Evolutionary conservation across 2,329 filamentous ascomycete genomes (phyloP).

Genomic region (Metarhizium humberi): DNA sequence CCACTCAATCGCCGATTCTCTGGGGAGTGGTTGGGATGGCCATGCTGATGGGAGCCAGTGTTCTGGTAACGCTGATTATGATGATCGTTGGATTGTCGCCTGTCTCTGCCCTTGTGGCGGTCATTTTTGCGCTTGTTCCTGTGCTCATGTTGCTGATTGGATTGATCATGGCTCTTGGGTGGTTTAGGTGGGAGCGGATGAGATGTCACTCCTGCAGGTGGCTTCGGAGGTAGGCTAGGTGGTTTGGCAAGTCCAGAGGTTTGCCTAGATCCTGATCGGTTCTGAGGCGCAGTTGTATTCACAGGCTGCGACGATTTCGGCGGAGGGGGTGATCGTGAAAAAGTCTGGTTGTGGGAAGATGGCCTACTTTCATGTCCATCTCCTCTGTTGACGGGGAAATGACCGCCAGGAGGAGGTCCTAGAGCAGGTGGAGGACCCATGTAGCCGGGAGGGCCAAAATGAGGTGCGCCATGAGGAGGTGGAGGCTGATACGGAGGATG

Average conservation of each 20-base stretch:
- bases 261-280: neutral
- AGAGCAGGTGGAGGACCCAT: conserved; percentile 5
- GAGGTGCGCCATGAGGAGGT: conserved; percentile 10
- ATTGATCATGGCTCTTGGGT: conserved; percentile 17
- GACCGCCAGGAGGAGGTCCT: conserved; percentile 4
- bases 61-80: neutral
- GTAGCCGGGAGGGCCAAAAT: conserved; percentile 9
- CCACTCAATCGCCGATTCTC: conserved; percentile 3
- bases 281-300: neutral
- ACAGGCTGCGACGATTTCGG: neutral
- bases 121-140: conserved; percentile 23
- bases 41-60: neutral
- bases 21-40: neutral
- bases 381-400: neutral
- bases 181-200: conserved; percentile 23
- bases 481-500: conserved; percentile 13
- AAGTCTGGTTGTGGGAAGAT: conserved; percentile 4
- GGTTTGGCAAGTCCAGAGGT: conserved; percentile 1
- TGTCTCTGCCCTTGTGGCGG: conserved; percentile 20
- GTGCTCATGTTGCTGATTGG: conserved; percentile 18
- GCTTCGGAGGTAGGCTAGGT: conserved; percentile 6
- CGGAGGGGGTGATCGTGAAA: conserved; percentile 3
- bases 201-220: conserved; percentile 6
- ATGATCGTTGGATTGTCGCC: conserved; percentile 10
- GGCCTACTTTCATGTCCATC: conserved; percentile 4